phyloP scores from a whole-genome alignment of 148 eudicot species.

The Nepenthes gracilis region DNA sequence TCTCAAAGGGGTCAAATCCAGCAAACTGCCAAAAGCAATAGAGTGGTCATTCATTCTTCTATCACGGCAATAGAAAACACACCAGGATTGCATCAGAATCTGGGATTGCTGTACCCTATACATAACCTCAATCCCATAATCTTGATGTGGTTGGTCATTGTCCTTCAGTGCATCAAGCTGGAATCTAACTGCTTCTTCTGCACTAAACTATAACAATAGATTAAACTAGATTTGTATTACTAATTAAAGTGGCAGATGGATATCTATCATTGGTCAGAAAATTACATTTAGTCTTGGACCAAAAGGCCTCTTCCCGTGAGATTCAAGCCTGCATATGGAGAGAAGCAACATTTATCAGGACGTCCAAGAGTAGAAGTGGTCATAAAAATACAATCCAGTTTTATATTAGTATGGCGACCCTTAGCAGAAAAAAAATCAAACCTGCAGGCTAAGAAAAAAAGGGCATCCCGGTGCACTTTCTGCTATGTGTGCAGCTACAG shows the following conservation, averaged over 20 bases:
- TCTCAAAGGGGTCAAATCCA: constrained; percentile 96
- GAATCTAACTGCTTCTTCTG: constrained; percentile 79
- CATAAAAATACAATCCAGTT: no score
- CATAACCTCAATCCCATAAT: constrained; percentile 95
- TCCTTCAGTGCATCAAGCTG: constrained; percentile 94
- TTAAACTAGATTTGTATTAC: constrained; percentile 12
- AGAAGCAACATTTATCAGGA: background rate
- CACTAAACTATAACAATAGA: constrained; percentile 61
- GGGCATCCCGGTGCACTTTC: no score
- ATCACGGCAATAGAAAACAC: background rate
- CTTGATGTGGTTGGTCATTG: constrained; percentile 87
- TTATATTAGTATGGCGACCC: no score
- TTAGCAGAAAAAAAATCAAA: no score
- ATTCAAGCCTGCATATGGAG: constrained; percentile 62
- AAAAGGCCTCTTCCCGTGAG: constrained; percentile 71
- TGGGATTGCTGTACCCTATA: constrained; percentile 47
- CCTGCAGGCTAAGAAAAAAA: no score
- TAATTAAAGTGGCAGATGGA: background rate
- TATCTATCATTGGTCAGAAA: constrained; percentile 5
- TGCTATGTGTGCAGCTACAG: no score
- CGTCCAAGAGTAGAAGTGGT: no score
- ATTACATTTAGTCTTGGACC: constrained; percentile 85
- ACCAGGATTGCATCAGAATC: background rate
- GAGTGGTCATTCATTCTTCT: background rate
- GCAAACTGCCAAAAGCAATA: constrained; percentile 53